Conservation (phyloP, 2,329 filamentous ascomycete genomes). For the Endoconidiophora polonica region DNA sequence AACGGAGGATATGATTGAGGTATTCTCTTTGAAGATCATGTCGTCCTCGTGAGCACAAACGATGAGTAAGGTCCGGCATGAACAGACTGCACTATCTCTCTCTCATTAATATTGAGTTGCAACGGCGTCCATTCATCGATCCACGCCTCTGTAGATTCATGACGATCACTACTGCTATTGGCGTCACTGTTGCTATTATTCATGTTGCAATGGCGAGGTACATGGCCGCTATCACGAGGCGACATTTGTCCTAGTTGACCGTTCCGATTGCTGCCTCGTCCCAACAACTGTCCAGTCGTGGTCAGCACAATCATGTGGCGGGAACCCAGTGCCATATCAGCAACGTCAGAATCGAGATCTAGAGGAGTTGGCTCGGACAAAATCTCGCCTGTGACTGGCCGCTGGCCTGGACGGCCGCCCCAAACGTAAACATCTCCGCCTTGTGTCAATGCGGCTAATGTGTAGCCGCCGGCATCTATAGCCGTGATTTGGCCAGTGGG, state of each 20-base stretch:
- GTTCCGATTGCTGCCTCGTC: conserved; percentile 38
- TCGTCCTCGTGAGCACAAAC: conserved; percentile 25
- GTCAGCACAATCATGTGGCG: conserved; percentile 41
- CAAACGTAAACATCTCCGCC: conserved; percentile 44
- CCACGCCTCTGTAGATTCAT: conserved; percentile 8
- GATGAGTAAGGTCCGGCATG: conserved; percentile 32
- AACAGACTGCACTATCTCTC: conserved; percentile 23
- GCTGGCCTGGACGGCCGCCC: conserved; percentile 25
- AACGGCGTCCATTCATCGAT: conserved; percentile 25
- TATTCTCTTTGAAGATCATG: too few relatives aligned
- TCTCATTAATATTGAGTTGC: conserved; percentile 15
- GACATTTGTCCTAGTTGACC: conserved; percentile 36
- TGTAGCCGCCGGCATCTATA: conserved; percentile 39
- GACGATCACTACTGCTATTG: too few relatives aligned
- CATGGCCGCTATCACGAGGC: background rate
- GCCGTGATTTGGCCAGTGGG: conserved; percentile 33
- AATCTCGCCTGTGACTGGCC: conserved; percentile 6
- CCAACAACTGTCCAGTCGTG: conserved; percentile 31
- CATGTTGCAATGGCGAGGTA: too few relatives aligned
- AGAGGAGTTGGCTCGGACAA: conserved; percentile 25
- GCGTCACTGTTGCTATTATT: too few relatives aligned
- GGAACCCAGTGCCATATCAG: conserved; percentile 40
- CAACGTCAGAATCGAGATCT: conserved; percentile 31
- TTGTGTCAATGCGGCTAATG: conserved; percentile 38
- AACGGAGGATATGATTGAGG: too few relatives aligned